Evolutionary conservation across 2,329 filamentous ascomycete species (phyloP), one percentile per base, ranked within the genome.

Genomic region (Dactylonectria macrodidyma): DNA sequence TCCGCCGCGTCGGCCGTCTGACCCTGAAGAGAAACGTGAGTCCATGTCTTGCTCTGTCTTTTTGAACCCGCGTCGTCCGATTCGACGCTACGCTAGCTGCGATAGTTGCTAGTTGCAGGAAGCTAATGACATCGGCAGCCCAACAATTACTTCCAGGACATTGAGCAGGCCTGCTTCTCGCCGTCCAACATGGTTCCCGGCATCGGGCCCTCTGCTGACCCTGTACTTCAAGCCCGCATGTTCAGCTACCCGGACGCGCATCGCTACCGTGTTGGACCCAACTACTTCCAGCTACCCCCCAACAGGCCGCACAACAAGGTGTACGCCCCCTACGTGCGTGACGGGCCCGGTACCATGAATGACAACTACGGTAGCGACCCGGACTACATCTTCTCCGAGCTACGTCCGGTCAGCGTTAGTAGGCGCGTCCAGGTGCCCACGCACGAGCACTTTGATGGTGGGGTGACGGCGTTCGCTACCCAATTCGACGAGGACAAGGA

Each of bases 241-340:
- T 91, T 90, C 77, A 84, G 86, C 11, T 91, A 91, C 75, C 85
- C 87, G 0, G 89, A 91, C 70, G 87, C 90, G 50, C 89, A 91
- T 71, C 86, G 89, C 56, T 87, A 92, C 80, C 88, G 90, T 54
- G 82, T 91, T n/a, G 86, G 86, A 0, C 80, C 85, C 51, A 88
- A 88, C 65, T 77, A 85, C 22, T 83, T 86, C 66, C 84, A 88
- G 66, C 78, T 88, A 1, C 86, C 84, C 2, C 72, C 66, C 22
- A 79, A 79, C 52, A 67, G 61, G 3, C 69, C 75, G 8, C 19
- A 22, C 6, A 72, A 70, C 24, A 59, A 65, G 0, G 71, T 76
- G 3, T 77, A 78, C 59, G 66, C 73, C 3, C 76, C 76, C 0
- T 77, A 68, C 26, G 67, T 72, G 1, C 68, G 76, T 7, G 76